These are phyloP conservation scores for Trichophyton simii DNA, from an alignment of 2,329 filamentous ascomycete genomes.

Conservation along the genomic window DNA sequence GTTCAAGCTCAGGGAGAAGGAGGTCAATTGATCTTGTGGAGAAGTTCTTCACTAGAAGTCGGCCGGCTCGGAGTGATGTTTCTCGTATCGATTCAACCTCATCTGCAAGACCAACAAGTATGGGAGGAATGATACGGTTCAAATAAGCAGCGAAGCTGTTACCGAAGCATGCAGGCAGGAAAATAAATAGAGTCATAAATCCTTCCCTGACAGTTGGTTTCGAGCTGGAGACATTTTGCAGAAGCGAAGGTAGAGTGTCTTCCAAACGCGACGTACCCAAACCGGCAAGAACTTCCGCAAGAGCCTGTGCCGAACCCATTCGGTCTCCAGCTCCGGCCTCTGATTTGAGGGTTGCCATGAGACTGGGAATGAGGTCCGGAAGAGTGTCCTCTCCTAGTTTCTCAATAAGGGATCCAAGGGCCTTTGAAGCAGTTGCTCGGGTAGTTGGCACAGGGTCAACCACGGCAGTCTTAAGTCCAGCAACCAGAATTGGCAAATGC, in stretches of 20 bases:
- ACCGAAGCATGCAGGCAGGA: slow-evolving; percentile 95
- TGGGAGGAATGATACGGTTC: slow-evolving; percentile 87
- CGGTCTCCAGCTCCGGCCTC: slow-evolving; percentile 94
- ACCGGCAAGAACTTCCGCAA: slow-evolving; percentile 90
- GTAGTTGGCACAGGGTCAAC: slow-evolving; percentile 96
- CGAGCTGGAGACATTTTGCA: slow-evolving; percentile 87
- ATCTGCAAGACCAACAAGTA: slow-evolving; percentile 85
- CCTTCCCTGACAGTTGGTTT: slow-evolving; percentile 88
- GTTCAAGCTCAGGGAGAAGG: slow-evolving; percentile 83
- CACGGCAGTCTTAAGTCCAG: slow-evolving; percentile 74
- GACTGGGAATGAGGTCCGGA: slow-evolving; percentile 89
- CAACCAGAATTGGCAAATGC: slow-evolving; percentile 83
- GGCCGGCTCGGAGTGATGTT: slow-evolving; percentile 85
- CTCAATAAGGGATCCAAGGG: slow-evolving; percentile 89
- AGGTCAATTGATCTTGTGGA: slow-evolving; percentile 89
- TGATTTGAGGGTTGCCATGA: slow-evolving; percentile 96
- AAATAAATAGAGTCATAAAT: slow-evolving; percentile 99
- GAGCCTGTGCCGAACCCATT: slow-evolving; percentile 87
- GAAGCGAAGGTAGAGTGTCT: slow-evolving; percentile 87
- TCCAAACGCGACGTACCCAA: slow-evolving; percentile 84
- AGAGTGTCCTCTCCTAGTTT: slow-evolving; percentile 95
- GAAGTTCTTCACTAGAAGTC: slow-evolving; percentile 96
- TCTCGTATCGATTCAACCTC: slow-evolving; percentile 94
- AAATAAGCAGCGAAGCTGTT: slow-evolving; percentile 97
- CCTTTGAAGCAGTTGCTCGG: slow-evolving; percentile 88